Evolutionary conservation across 768 basidiomycete genomes (phyloP), one percentile per base, ranked within the genome.

Genomic region (Suillus spraguei): DNA sequence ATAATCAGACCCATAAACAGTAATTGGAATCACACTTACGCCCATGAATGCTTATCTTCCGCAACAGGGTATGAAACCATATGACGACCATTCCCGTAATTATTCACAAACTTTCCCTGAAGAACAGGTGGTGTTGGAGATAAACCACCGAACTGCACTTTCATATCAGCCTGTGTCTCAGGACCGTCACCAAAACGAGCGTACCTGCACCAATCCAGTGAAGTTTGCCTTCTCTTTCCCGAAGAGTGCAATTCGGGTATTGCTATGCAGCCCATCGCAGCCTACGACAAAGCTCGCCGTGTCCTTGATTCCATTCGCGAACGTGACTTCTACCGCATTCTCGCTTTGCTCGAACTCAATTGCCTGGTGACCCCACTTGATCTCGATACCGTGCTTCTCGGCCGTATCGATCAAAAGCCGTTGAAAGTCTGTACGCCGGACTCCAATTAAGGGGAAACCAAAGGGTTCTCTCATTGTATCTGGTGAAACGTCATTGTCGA

Each of bases 211-310:
- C 28, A 80, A 67, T 1, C 80, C 80, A 11, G 78, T 78, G 66
- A 76, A 82, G n/a, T 69, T 58, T 8, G 76, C 71, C 28, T 67
- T 61, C 54, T 78, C 75, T 54, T 74, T 66, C 2, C 81, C 81
- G 60, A 81, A 80, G 16, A 82, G 68, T 13, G 71, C 65, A 22
- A 65, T 66, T 2, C 81, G 72, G 13, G 80, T 79, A 59, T 69
- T 74, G 64, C 78, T 79, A 64, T 82, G 81, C 63, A 82, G 69
- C 11, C 81, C 81, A 61, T 82, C 81, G 67, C 79, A 80, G 24
- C 81, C 81, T 10, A 81, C 72, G 5, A 81, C 74, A 59, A 83
- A 76, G 62, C 74, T 76, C 8, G 76, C 80, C 0, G 66, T 73
- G 50, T 76, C 79, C 52, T 61, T 69, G 24, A 64, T 64, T 10